phyloP scores from a whole-genome alignment of 2,329 filamentous ascomycete genomes.

The Elsinoe batatas region DNA sequence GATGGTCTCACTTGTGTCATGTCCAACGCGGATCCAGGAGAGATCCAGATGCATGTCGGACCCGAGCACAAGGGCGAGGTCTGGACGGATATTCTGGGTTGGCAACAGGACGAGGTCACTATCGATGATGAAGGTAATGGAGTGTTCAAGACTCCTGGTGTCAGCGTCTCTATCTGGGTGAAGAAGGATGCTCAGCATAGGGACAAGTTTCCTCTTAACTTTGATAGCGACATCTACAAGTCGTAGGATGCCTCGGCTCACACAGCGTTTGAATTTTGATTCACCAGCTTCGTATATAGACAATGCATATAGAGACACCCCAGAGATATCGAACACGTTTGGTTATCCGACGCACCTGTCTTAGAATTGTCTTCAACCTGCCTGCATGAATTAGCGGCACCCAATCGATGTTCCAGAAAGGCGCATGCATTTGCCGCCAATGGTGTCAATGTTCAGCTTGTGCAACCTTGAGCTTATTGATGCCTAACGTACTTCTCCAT shows the following conservation, averaged over 20 bases:
- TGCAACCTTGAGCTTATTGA: no score
- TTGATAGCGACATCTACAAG: conserved; percentile 20
- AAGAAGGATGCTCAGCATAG: conserved; percentile 46
- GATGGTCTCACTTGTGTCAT: conserved; percentile 44
- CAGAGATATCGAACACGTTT: no score
- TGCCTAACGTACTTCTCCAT: no score
- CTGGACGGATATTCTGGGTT: conserved; percentile 56
- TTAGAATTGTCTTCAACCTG: background rate
- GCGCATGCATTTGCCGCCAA: no score
- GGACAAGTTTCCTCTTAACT: conserved; percentile 32
- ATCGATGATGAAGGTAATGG: conserved; percentile 53
- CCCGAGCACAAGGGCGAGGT: conserved; percentile 39
- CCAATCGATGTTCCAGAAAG: no score
- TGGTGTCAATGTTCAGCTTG: no score
- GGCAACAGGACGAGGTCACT: conserved; percentile 44
- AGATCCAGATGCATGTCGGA: conserved; percentile 55
- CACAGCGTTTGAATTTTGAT: background rate
- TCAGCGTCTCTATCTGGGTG: conserved; percentile 54
- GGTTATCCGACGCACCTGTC: no score
- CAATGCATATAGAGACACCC: no score
- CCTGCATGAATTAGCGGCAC: no score
- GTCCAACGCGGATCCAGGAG: conserved; percentile 21
- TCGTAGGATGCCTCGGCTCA: background rate
- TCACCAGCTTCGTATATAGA: no score
- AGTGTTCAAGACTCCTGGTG: conserved; percentile 43